These are phyloP conservation scores for Coemansia sp. DNA, from an alignment of 192 early-diverging fungal genomes.

Conservation along the genomic window DNA sequence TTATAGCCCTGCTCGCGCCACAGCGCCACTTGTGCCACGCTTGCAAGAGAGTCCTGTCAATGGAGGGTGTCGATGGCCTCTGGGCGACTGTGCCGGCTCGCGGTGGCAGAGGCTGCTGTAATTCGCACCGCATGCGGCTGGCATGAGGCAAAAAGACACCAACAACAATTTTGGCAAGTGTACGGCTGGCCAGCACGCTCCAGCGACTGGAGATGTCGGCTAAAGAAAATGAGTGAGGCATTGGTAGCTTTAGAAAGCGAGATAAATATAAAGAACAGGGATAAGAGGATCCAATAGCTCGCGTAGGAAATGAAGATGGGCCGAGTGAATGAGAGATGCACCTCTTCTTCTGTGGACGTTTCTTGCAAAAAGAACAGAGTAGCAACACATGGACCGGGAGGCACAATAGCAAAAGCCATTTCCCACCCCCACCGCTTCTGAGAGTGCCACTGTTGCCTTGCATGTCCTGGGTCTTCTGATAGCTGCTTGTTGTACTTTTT, in stretches of 20 bases:
- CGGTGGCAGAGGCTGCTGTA: background rate
- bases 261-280: background rate
- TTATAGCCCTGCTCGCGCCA: slow-evolving; percentile 2
- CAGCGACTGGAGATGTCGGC: background rate
- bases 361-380: background rate
- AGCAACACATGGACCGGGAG: background rate
- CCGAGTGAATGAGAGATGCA: too few species aligned
- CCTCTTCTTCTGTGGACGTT: background rate
- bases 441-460: background rate
- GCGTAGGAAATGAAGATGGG: background rate
- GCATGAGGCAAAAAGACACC: slow-evolving; percentile 13
- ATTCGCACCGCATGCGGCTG: background rate
- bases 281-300: background rate
- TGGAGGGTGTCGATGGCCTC: background rate
- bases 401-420: background rate
- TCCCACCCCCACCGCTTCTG: background rate
- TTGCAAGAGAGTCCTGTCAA: background rate
- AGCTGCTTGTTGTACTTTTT: background rate
- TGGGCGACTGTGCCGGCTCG: background rate
- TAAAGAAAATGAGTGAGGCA: background rate
- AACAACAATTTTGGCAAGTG: slow-evolving; percentile 10
- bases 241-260: background rate
- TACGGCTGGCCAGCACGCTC: background rate
- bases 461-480: background rate
- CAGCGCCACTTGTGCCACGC: slow-evolving; percentile 5